Evolutionary conservation across 805 yeast species (phyloP).

Genomic region (Dipodascopsis uninucleata): DNA sequence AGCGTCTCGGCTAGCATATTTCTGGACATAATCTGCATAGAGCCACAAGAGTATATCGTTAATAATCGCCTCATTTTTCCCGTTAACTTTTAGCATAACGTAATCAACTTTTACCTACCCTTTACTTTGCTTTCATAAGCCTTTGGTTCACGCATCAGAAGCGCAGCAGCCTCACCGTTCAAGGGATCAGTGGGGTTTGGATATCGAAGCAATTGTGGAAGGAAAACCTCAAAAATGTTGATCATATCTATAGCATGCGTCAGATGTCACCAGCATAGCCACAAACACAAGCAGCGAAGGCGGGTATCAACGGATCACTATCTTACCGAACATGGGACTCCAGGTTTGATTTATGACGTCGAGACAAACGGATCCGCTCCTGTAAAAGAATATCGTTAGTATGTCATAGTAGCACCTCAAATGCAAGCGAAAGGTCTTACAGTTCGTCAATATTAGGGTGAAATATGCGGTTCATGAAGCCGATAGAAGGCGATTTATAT

Average conservation of each 20-base stretch:
- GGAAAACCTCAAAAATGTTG: constrained; percentile 86
- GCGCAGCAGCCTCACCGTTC: constrained; percentile 81
- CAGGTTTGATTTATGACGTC: constrained; percentile 97
- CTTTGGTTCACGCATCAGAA: constrained; percentile 65
- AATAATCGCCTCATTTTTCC: too few species aligned
- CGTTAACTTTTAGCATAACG: too few species aligned
- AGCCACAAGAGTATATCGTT: too few species aligned
- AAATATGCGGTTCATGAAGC: constrained; percentile 83
- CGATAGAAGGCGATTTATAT: constrained; percentile 91
- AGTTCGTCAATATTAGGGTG: constrained; percentile 94
- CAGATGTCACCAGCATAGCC: not conserved
- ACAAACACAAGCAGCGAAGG: not conserved
- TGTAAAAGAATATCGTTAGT: not conserved
- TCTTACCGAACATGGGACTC: constrained; percentile 88
- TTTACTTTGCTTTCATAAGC: constrained; percentile 67
- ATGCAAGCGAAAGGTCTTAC: constrained; percentile 34
- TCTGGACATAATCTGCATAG: constrained; percentile 59
- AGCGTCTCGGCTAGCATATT: constrained; percentile 57
- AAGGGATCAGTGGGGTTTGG: constrained; percentile 95
- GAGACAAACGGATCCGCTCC: constrained; percentile 81
- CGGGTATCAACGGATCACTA: constrained; percentile 1
- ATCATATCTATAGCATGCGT: constrained; percentile 46
- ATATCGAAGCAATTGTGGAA: constrained; percentile 86
- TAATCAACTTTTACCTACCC: constrained; percentile 16
- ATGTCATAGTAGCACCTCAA: not conserved